Percentiles rank a stretch among this genome's conserved stretches.
Conservation (phyloP, 2,329 filamentous ascomycete species). For the Waltergamsia citrina region DNA sequence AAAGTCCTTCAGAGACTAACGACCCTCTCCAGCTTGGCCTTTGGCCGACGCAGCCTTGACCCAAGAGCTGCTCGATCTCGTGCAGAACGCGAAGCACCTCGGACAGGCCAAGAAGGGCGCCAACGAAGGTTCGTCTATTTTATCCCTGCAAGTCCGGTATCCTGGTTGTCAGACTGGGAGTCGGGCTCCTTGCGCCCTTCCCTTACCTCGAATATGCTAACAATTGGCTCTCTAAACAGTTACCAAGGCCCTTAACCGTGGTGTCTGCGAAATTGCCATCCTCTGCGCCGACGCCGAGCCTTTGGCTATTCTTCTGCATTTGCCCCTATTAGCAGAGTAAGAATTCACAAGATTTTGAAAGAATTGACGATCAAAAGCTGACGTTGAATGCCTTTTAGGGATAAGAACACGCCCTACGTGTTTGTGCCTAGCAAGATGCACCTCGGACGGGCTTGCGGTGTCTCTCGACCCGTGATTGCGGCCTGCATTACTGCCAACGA, state of each 20-base stretch:
- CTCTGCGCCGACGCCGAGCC: constrained; percentile 83
- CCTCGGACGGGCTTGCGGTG: constrained; percentile 82
- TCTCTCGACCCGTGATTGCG: constrained; percentile 79
- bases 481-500: constrained; percentile 88
- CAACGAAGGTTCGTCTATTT: constrained; percentile 49
- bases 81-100: constrained; percentile 37
- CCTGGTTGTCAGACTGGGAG: constrained; percentile 3
- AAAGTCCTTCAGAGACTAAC: not conserved
- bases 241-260: constrained; percentile 85
- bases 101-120: constrained; percentile 83
- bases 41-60: constrained; percentile 64
- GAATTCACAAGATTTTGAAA: not conserved
- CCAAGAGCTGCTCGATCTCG: constrained; percentile 73
- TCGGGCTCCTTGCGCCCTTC: not conserved
- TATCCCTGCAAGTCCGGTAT: not conserved
- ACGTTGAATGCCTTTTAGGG: too few species aligned
- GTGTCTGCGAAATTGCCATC: constrained; percentile 81
- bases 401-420: constrained; percentile 41
- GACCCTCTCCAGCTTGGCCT: constrained; percentile 53
- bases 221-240: constrained; percentile 14
- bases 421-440: constrained; percentile 73
- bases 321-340: constrained; percentile 74
- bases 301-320: constrained; percentile 78
- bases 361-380: too few species aligned
- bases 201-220: not conserved